Percentiles rank a stretch among this genome's conserved stretches.
These are phyloP conservation scores for Scheffersomyces lignicola DNA, from an alignment of 1,139 yeast species.

Conservation along the genomic window DNA sequence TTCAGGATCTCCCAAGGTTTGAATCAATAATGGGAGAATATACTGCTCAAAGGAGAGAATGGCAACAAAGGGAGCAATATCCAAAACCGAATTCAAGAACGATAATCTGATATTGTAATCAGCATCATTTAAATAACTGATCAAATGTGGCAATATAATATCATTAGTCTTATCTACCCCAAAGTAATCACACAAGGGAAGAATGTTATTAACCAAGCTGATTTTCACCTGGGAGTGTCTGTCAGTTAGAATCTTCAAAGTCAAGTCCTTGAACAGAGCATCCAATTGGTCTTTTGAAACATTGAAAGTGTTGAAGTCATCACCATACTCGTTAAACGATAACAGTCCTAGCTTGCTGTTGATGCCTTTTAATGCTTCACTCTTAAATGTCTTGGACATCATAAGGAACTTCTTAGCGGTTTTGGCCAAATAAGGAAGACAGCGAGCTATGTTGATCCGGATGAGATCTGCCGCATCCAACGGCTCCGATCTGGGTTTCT, in stretches of 20 bases:
- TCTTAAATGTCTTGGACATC: conserved; percentile 58
- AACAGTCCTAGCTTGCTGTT: conserved; percentile 6
- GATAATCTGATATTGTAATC: conserved; percentile 66
- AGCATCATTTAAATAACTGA: conserved; percentile 85
- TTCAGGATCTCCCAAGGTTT: conserved; percentile 79
- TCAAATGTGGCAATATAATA: conserved; percentile 81
- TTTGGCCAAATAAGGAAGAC: conserved; percentile 68
- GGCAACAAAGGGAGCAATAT: conserved; percentile 79
- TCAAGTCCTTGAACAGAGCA: conserved; percentile 59
- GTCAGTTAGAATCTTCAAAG: conserved; percentile 70
- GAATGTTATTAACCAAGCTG: conserved; percentile 64
- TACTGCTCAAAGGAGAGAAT: conserved; percentile 83
- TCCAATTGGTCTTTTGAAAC: conserved; percentile 32
- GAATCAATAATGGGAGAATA: conserved; percentile 78
- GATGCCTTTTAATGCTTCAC: conserved; percentile 19
- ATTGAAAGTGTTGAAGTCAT: conserved; percentile 11
- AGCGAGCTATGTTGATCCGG: conserved; percentile 66
- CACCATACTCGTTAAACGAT: conserved; percentile 9
- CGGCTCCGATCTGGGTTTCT: no score
- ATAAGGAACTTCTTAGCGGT: conserved; percentile 66
- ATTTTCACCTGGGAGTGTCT: conserved; percentile 63
- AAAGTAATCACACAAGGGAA: conserved; percentile 76
- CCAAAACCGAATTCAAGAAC: conserved; percentile 74
- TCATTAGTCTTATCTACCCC: conserved; percentile 90
- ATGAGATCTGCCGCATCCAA: conserved; percentile 40